Conservation (phyloP, 2,329 filamentous ascomycete genomes). For the Paecilomyces fulvus region DNA sequence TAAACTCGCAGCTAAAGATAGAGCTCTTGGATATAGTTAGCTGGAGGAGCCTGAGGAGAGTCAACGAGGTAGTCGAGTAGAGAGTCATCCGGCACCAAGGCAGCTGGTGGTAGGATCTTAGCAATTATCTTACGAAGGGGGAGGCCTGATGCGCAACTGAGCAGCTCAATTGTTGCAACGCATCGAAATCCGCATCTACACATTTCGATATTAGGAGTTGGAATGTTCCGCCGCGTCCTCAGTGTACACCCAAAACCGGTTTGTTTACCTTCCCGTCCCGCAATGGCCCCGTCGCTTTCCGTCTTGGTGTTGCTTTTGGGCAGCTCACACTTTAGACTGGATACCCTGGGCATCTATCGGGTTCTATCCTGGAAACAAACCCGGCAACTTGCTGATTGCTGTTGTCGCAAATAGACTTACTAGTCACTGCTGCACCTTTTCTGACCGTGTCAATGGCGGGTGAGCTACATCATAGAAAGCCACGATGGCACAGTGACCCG, state of each 20-base stretch:
- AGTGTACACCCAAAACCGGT: not conserved
- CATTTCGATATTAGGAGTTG: not conserved
- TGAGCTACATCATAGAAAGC: not conserved
- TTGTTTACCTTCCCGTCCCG: slow-evolving; percentile 1
- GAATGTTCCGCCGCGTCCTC: not conserved
- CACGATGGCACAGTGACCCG: not conserved
- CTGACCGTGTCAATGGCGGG: not conserved
- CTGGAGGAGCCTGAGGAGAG: not conserved
- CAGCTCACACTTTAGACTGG: not conserved
- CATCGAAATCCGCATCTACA: not conserved
- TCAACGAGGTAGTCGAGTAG: not conserved
- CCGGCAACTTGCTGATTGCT: not conserved
- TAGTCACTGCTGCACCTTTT: too few species aligned
- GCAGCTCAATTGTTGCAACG: not conserved
- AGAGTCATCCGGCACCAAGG: not conserved
- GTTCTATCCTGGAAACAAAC: not conserved
- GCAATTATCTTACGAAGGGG: not conserved
- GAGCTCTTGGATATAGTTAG: not conserved
- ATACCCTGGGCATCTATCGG: not conserved
- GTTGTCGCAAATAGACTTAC: not conserved
- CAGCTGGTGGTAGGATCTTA: not conserved
- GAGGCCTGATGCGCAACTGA: not conserved
- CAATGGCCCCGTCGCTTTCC: not conserved
- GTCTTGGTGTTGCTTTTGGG: not conserved
- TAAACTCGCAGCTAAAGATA: not conserved